Evolutionary conservation across 495 filamentous ascomycete genomes (phyloP).

Genomic region (Penicillium riverlandense): DNA sequence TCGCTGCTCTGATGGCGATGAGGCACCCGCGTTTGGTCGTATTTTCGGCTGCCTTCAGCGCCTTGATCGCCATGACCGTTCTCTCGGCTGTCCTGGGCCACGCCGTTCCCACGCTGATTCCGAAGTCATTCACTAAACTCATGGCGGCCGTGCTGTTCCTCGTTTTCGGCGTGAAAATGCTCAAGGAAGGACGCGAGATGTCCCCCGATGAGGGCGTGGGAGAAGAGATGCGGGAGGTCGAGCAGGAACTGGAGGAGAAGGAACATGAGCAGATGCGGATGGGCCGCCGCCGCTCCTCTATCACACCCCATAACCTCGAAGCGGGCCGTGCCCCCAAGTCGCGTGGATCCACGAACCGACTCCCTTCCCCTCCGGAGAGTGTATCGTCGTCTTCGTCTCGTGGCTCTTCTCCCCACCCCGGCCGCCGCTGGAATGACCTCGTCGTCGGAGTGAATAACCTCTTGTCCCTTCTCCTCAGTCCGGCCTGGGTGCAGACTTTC

Average conservation of each 20-base stretch:
- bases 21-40: constrained; percentile 89
- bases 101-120: constrained; percentile 83
- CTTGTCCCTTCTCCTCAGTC: constrained; percentile 77
- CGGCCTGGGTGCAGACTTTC: constrained; percentile 98
- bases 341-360: constrained; percentile 38
- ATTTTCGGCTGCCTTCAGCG: constrained; percentile 88
- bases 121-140: constrained; percentile 81
- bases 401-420: constrained; percentile 46
- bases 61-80: constrained; percentile 87
- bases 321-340: constrained; percentile 40
- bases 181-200: constrained; percentile 86
- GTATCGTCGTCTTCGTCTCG: constrained; percentile 51
- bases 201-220: constrained; percentile 77
- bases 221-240: constrained; percentile 96
- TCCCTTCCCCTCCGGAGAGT: constrained; percentile 47
- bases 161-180: constrained; percentile 77
- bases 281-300: constrained; percentile 46
- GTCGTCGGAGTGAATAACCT: constrained; percentile 74
- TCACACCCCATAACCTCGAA: constrained; percentile 45
- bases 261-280: constrained; percentile 56
- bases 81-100: constrained; percentile 96
- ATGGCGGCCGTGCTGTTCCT: constrained; percentile 80
- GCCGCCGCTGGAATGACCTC: constrained; percentile 30
- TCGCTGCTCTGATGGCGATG: constrained; percentile 98
- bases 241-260: constrained; percentile 91